Evolutionary conservation across 1,284 basidiomycete genomes (phyloP).

Genomic region (Butyriboletus appendiculatus): DNA sequence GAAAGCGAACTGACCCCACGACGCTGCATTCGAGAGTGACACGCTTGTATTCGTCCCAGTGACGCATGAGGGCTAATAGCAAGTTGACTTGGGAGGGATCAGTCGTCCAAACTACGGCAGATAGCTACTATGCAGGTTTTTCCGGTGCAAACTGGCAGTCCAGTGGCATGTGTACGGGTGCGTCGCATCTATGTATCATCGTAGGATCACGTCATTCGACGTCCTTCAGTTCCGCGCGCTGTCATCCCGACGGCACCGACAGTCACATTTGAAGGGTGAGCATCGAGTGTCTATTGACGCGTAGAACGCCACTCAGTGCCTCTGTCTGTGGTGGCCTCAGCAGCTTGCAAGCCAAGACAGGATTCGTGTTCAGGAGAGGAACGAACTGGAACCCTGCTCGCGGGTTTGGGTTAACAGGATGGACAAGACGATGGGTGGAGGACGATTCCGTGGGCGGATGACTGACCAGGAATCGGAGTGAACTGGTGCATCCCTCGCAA

Average conservation of each 20-base stretch:
- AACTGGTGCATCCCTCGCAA: slow-evolving; percentile 14
- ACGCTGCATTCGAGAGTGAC: slow-evolving; percentile 34
- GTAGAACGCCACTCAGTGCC: too few species aligned
- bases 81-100: slow-evolving; percentile 18
- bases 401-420: not conserved
- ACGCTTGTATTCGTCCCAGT: slow-evolving; percentile 32
- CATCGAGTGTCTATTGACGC: too few species aligned
- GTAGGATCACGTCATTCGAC: too few species aligned
- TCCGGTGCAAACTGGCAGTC: not conserved
- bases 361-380: slow-evolving; percentile 53
- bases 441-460: not conserved
- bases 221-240: too few species aligned
- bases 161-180: slow-evolving; percentile 10
- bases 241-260: too few species aligned
- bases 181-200: not conserved
- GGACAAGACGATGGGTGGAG: not conserved
- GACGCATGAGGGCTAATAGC: slow-evolving; percentile 21
- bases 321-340: too few species aligned
- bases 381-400: slow-evolving; percentile 46
- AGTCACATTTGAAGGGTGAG: too few species aligned
- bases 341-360: too few species aligned
- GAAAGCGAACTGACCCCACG: too few species aligned
- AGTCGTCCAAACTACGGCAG: not conserved
- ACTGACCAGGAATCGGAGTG: slow-evolving; percentile 16
- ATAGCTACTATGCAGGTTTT: slow-evolving; percentile 15